Conservation (phyloP, 179 eudicot genomes). For the Amaranthus tricolor region DNA sequence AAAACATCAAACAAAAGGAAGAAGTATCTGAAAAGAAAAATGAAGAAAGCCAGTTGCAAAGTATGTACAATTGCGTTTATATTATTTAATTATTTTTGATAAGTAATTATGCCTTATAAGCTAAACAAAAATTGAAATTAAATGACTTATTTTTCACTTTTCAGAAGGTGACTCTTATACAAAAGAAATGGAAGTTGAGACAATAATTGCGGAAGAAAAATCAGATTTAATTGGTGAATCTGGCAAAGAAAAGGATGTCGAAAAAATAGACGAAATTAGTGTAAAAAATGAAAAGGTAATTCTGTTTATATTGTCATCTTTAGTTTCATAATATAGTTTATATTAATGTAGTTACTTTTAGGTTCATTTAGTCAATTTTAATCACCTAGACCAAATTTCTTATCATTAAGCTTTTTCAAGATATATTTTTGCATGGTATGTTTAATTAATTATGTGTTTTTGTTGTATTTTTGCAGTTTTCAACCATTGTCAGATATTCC, state of each 20-base stretch:
- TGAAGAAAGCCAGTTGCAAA: neutral
- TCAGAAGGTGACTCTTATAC: too few relatives aligned
- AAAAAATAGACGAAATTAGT: neutral
- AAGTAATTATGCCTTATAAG: too few relatives aligned
- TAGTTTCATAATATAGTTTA: neutral
- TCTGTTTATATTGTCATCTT: too few relatives aligned
- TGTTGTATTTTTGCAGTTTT: neutral
- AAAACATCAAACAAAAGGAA: neutral
- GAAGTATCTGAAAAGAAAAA: neutral
- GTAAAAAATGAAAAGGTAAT: neutral
- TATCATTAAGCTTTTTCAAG: neutral
- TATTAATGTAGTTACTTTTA: neutral
- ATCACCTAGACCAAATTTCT: neutral
- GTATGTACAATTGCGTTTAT: neutral
- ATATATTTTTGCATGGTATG: neutral
- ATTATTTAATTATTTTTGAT: too few relatives aligned
- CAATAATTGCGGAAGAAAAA: neutral
- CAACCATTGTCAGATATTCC: neutral
- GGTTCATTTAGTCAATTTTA: neutral
- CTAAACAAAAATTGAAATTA: neutral
- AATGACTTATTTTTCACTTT: too few relatives aligned
- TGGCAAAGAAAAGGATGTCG: neutral
- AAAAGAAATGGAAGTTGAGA: neutral
- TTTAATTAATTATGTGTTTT: neutral
- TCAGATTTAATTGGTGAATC: neutral